Base-by-base conservation (phyloP, 768 basidiomycete species). In the Phylloporus rhodoxanthus region DNA sequence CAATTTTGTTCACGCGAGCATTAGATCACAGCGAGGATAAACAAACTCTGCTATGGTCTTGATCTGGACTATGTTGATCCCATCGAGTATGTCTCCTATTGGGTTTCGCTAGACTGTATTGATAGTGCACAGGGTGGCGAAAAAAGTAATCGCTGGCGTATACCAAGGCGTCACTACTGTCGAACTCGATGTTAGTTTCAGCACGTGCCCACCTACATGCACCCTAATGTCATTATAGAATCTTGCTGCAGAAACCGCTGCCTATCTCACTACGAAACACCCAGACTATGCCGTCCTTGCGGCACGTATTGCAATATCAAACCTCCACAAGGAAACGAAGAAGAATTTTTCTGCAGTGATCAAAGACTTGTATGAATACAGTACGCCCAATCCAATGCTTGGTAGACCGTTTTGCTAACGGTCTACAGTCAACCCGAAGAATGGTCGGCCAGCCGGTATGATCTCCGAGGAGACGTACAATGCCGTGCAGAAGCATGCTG, bases 281-380 rank as follows among this genome's bases (percentile, higher is more conserved):
- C 93, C 95, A 8, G 96, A 99, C 66, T 99, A 99, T 60, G 96
- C 96, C 21, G 84, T 98, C 52, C 90, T 99, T 55, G 96, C 96
- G 5, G 96, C 96, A 19, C 91, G 96, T 51, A 98, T 99, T 47
- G 96, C 96, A 48, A 92, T 99, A 61, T 97, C 95, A 43, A 99
- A 98, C 66, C 73, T 98, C 10, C 96, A 99, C 80, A 98, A 99
- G 63, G 95, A 99, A 72, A 98, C 96, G 15, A 97, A 93, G 75
- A 98, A 98, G 76, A 89, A 73, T 58, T 98, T 99, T 67, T 92
- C 91, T 1, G 79, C 84, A 52, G 95, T 99, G 55, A 78, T 99
- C 62, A 82, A 81, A 51, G 94, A 98, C 65, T 73, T 99, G 32
- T 91, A 97, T 67, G 73, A 80, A 40, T 98, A 94, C 73, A 74